These are phyloP conservation scores for Saccharomycopsis javanensis DNA, from an alignment of 805 yeast genomes.

Conservation along the genomic window DNA sequence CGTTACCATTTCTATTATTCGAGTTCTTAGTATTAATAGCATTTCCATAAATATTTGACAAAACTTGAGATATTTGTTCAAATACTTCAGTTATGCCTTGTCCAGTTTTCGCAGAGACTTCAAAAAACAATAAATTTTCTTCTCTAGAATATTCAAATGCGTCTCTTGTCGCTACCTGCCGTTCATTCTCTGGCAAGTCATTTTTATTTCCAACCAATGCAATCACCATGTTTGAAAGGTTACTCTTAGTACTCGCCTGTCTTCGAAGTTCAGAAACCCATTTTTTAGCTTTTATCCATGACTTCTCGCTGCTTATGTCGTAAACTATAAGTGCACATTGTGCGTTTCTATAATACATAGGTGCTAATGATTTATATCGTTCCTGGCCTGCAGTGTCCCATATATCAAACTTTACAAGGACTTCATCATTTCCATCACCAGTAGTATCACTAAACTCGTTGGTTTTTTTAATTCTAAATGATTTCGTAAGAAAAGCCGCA, in stretches of 20 bases:
- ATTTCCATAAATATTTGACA: not conserved
- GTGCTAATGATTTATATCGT: conserved; percentile 65
- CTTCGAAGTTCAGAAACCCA: conserved; percentile 66
- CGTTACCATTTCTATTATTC: not conserved
- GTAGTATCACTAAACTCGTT: conserved; percentile 21
- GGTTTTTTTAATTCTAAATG: not conserved
- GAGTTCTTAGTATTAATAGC: not conserved
- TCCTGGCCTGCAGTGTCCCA: conserved; percentile 91
- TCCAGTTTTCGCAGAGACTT: conserved; percentile 54
- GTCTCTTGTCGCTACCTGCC: conserved; percentile 29
- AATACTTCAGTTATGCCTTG: conserved; percentile 39
- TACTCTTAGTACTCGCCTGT: conserved; percentile 24
- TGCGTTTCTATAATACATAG: conserved; percentile 76
- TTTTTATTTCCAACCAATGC: conserved; percentile 70
- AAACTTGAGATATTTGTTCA: conserved; percentile 33
- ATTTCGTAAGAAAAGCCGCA: conserved; percentile 72
- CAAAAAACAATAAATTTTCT: conserved; percentile 39
- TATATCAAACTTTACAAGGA: conserved; percentile 61
- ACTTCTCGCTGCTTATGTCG: conserved; percentile 59
- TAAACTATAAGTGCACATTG: conserved; percentile 73
- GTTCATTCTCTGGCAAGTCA: conserved; percentile 41
- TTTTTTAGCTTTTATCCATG: conserved; percentile 57
- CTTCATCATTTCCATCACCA: conserved; percentile 36
- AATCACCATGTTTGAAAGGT: conserved; percentile 56
- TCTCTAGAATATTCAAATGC: conserved; percentile 50